Conservation (phyloP, 2,329 filamentous ascomycete genomes). For the Rutstroemia sydowiana region DNA sequence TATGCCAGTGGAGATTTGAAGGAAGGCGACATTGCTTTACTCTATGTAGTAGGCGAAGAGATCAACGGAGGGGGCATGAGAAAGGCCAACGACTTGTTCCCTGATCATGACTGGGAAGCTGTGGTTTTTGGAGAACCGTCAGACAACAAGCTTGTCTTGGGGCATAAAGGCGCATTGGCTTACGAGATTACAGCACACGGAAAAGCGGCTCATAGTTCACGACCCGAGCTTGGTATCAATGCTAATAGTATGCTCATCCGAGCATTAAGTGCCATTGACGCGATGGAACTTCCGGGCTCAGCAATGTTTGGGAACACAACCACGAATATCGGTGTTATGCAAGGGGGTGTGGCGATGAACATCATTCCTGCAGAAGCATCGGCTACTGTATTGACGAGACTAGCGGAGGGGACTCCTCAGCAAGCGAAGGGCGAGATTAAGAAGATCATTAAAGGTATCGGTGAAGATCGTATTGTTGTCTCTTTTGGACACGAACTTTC, state of each 20-base stretch:
- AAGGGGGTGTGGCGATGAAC: slow-evolving; percentile 76
- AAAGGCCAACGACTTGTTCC: slow-evolving; percentile 37
- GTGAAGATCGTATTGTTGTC: slow-evolving; percentile 38
- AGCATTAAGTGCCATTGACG: slow-evolving; percentile 56
- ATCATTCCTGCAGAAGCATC: slow-evolving; percentile 59
- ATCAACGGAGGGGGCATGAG: slow-evolving; percentile 74
- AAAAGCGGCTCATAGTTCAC: slow-evolving; percentile 76
- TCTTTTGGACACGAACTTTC: slow-evolving; percentile 64
- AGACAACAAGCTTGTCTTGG: slow-evolving; percentile 73
- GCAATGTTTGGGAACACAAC: slow-evolving; percentile 77
- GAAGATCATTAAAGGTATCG: background rate
- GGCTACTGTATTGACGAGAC: background rate
- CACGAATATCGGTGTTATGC: slow-evolving; percentile 70
- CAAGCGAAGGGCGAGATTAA: background rate
- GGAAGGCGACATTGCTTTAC: slow-evolving; percentile 45
- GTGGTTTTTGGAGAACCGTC: slow-evolving; percentile 90
- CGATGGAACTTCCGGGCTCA: slow-evolving; percentile 64
- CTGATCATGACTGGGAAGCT: slow-evolving; percentile 44
- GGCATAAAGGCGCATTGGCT: slow-evolving; percentile 77
- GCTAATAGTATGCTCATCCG: slow-evolving; percentile 74
- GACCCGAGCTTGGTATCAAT: slow-evolving; percentile 79
- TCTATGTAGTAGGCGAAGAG: slow-evolving; percentile 77
- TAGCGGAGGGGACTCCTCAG: background rate
- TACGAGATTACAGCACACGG: slow-evolving; percentile 62
- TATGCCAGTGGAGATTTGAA: slow-evolving; percentile 33